phyloP scores from a whole-genome alignment of 305 asterid genomes.

The Fraxinus albicans region DNA sequence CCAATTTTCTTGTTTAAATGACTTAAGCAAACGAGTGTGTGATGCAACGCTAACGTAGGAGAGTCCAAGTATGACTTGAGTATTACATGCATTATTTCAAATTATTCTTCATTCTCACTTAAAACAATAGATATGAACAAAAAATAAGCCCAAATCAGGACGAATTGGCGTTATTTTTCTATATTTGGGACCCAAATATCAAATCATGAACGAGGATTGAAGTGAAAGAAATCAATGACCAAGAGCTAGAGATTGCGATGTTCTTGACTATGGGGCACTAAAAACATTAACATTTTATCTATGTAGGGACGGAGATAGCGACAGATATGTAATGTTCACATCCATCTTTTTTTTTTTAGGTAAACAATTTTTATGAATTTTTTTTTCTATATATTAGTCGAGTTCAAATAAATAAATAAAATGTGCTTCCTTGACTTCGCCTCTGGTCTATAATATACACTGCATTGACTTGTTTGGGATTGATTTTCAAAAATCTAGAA shows the following conservation, averaged over 20 bases:
- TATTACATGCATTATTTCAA: not conserved
- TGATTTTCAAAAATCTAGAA: not conserved
- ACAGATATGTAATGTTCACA: too few relatives aligned
- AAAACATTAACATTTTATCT: not conserved
- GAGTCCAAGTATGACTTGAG: not conserved
- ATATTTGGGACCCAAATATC: not conserved
- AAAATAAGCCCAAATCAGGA: not conserved
- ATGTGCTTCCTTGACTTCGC: not conserved
- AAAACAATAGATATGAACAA: not conserved
- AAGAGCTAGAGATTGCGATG: not conserved
- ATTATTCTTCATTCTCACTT: not conserved
- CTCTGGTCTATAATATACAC: not conserved
- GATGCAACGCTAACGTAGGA: conserved; percentile 31
- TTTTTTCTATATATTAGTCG: not conserved
- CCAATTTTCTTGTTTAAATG: not conserved
- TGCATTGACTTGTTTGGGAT: not conserved
- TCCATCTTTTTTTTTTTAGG: too few relatives aligned
- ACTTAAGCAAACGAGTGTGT: conserved; percentile 9
- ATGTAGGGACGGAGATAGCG: not conserved
- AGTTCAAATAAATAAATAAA: not conserved
- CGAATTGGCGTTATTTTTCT: not conserved
- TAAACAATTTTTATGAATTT: too few relatives aligned
- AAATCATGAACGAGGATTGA: not conserved
- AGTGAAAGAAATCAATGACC: not conserved
- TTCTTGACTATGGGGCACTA: not conserved